Conservation (phyloP, 2,329 filamentous ascomycete species). For the Ophiostoma himal-ulmi region DNA sequence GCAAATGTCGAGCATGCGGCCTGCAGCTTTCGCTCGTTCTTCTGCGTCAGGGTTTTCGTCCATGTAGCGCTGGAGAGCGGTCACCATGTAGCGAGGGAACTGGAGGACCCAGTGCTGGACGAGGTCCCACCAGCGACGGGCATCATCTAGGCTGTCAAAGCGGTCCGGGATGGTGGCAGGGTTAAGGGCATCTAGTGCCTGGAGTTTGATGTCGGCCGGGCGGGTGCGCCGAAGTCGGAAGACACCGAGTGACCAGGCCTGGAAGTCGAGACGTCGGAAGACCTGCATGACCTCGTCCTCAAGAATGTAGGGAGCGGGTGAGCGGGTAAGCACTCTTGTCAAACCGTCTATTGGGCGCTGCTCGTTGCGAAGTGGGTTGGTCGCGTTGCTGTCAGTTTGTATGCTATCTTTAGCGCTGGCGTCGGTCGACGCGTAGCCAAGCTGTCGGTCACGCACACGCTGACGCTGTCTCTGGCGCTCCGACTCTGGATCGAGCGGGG, state of each 20-base stretch:
- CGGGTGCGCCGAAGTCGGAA: slow-evolving; percentile 23
- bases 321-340: slow-evolving; percentile 15
- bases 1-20: slow-evolving; percentile 24
- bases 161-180: slow-evolving; percentile 25
- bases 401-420: background rate
- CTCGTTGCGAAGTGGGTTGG: background rate
- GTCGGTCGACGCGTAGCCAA: background rate
- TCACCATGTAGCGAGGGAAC: slow-evolving; percentile 27
- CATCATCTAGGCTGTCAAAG: slow-evolving; percentile 29
- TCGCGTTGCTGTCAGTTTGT: background rate
- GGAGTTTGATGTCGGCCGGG: slow-evolving; percentile 22
- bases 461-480: slow-evolving; percentile 15
- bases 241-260: slow-evolving; percentile 30
- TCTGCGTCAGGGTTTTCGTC: slow-evolving; percentile 17
- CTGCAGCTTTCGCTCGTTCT: background rate
- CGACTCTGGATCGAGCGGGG: background rate
- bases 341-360: background rate
- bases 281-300: slow-evolving; percentile 31
- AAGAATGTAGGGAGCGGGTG: slow-evolving; percentile 27
- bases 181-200: slow-evolving; percentile 21
- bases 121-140: slow-evolving; percentile 31
- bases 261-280: slow-evolving; percentile 32
- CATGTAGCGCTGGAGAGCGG: slow-evolving; percentile 24
- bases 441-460: slow-evolving; percentile 10
- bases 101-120: slow-evolving; percentile 31